A percentile compares a stretch with the other conserved stretches of the same genome.
Evolutionary conservation across 495 filamentous ascomycete species (phyloP).

Genomic region (Penicillium mononematosum): DNA sequence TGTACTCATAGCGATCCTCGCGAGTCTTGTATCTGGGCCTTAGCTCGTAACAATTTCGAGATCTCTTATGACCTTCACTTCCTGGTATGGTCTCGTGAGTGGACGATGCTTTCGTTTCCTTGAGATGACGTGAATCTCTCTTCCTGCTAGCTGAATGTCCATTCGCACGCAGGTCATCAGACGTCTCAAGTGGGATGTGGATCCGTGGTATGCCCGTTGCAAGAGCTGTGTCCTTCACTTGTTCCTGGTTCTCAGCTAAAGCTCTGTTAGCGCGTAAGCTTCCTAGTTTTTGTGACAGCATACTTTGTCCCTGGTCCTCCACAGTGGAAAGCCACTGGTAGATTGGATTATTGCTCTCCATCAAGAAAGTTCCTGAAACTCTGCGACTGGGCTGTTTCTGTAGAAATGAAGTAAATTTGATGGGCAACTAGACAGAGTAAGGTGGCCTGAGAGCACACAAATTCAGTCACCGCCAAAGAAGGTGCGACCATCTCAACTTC

Average conservation of each 20-base stretch:
- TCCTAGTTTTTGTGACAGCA: background rate
- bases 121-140: background rate
- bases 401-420: background rate
- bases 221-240: background rate
- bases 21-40: conserved; percentile 61
- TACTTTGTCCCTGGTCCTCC: background rate
- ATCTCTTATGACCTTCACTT: background rate
- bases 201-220: background rate
- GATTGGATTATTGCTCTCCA: conserved; percentile 2
- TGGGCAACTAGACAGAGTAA: background rate
- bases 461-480: background rate
- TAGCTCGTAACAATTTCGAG: conserved; percentile 48
- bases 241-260: background rate
- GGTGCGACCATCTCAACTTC: conserved; percentile 1
- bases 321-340: conserved; percentile 8
- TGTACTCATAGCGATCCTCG: conserved; percentile 53
- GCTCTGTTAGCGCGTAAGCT: background rate
- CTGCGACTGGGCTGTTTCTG: background rate
- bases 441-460: background rate
- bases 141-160: conserved; percentile 2
- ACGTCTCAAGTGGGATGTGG: background rate
- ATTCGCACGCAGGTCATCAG: background rate
- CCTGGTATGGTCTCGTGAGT: background rate
- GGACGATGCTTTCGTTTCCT: background rate
- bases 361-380: background rate